phyloP scores from a whole-genome alignment of 495 filamentous ascomycete species.

The Podospora pseudopauciseta region DNA sequence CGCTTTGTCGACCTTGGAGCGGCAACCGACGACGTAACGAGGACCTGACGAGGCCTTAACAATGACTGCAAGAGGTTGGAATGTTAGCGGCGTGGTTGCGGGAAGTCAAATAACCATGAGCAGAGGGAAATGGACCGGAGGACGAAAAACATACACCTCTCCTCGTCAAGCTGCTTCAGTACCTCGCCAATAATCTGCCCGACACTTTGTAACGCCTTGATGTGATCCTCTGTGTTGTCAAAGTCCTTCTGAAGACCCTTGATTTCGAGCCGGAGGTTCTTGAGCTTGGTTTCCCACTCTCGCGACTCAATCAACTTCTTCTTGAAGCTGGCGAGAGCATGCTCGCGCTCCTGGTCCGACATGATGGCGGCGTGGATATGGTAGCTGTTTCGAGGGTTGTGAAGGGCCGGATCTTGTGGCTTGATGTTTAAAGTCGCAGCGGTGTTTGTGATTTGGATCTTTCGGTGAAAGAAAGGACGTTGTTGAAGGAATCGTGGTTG shows the following conservation, averaged over 20 bases:
- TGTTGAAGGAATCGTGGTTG: constrained; percentile 6
- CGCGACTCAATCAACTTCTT: constrained; percentile 90
- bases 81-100: neutral
- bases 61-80: constrained; percentile 41
- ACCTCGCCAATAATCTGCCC: constrained; percentile 99
- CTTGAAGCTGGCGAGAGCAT: constrained; percentile 86
- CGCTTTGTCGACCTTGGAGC: constrained; percentile 93
- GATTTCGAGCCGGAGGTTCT: constrained; percentile 85
- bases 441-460: neutral
- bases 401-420: neutral
- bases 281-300: constrained; percentile 98
- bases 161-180: constrained; percentile 96
- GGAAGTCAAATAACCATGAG: neutral
- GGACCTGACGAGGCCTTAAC: constrained; percentile 94
- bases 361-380: constrained; percentile 29
- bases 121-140: neutral
- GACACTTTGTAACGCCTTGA: constrained; percentile 98
- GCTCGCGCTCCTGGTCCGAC: constrained; percentile 64
- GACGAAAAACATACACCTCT: constrained; percentile 72
- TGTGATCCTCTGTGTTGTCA: constrained; percentile 97
- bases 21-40: constrained; percentile 96
- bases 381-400: neutral
- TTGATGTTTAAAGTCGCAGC: neutral
- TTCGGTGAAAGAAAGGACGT: neutral
- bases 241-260: constrained; percentile 93